phyloP scores from a whole-genome alignment of 1,139 yeast genomes.

The Hemisphaericaspora subhashii region DNA sequence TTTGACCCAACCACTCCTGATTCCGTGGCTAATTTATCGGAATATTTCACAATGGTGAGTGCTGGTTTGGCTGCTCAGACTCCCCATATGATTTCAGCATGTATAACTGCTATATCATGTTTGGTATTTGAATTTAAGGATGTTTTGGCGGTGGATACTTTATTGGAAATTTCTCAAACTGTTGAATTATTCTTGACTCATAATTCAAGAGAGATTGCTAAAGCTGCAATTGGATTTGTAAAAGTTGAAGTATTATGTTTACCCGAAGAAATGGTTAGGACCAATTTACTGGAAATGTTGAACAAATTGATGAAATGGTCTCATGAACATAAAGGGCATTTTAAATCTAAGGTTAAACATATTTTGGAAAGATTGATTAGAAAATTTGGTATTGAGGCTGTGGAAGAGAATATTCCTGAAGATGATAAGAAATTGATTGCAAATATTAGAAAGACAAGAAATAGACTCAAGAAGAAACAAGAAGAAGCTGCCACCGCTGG shows the following conservation, averaged over 20 bases:
- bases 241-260: slow-evolving; percentile 85
- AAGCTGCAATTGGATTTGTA: slow-evolving; percentile 90
- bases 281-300: slow-evolving; percentile 65
- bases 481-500: slow-evolving; percentile 27
- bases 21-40: slow-evolving; percentile 69
- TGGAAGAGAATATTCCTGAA: slow-evolving; percentile 82
- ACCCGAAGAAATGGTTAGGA: slow-evolving; percentile 75
- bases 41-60: slow-evolving; percentile 87
- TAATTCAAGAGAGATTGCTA: slow-evolving; percentile 88
- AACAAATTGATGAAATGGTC: slow-evolving; percentile 85
- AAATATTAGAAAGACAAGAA: slow-evolving; percentile 82
- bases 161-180: slow-evolving; percentile 80
- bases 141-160: slow-evolving; percentile 51
- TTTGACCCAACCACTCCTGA: slow-evolving; percentile 62
- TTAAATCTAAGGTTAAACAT: slow-evolving; percentile 89
- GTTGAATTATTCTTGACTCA: slow-evolving; percentile 89
- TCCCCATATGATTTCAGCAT: slow-evolving; percentile 95
- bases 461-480: slow-evolving; percentile 77
- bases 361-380: slow-evolving; percentile 88
- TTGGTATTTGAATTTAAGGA: slow-evolving; percentile 83
- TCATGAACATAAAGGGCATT: slow-evolving; percentile 93
- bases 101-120: slow-evolving; percentile 88
- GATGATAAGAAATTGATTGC: slow-evolving; percentile 79
- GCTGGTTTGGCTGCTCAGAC: slow-evolving; percentile 95
- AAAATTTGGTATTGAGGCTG: slow-evolving; percentile 79